Base-by-base conservation (phyloP, 148 eudicot species). In the Chenopodium formosanum region DNA sequence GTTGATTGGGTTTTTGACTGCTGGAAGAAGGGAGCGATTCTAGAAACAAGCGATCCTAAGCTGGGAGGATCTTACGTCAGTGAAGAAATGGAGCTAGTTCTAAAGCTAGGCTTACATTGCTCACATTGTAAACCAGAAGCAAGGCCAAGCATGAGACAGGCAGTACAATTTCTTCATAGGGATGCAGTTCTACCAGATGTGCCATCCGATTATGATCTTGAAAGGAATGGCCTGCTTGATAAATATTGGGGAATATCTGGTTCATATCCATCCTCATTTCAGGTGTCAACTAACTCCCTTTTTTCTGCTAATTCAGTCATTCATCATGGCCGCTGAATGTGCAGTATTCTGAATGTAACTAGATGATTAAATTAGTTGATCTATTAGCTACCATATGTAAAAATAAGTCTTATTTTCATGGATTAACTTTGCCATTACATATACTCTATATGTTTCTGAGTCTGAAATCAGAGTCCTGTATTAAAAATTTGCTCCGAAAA, bases 81-180 rank as follows among this genome's bases (percentile, higher is more conserved):
- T 48, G 69, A 74, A 53, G 88, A 85, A 74, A 79, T 85, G 90
- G 83, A 83, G 68, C 53, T 85, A 74, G 86, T 79, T 34, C 67
- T 88, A 53, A 88, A 85, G 69, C 71, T 88, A 47, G 90, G 90
- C 16, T 19, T 88, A 23, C 75, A 83, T 27, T 88, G 90, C 32
- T 81, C 86, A 25, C 90, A 88, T 47, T 60, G 79, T 31, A 73
- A 77, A 71, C 73, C 88, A 44, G 85, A 82, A 52, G 58, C 78
- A 52, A 82, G 88, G 84, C 88, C 87, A 27, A 86, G 82, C 14
- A 88, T 88, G 86, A 82, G 88, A 79, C 86, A 88, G 63, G 88
- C 75, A 10, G 77, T 81, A 80, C 88, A 81, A 63, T 83, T 79
- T 84, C 81, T 88, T 53, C 56, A 74, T 2, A 47, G 48, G 27